Evolutionary conservation across 1,284 basidiomycete species (phyloP).

Genomic region (Sanguinoderma infundibulare): DNA sequence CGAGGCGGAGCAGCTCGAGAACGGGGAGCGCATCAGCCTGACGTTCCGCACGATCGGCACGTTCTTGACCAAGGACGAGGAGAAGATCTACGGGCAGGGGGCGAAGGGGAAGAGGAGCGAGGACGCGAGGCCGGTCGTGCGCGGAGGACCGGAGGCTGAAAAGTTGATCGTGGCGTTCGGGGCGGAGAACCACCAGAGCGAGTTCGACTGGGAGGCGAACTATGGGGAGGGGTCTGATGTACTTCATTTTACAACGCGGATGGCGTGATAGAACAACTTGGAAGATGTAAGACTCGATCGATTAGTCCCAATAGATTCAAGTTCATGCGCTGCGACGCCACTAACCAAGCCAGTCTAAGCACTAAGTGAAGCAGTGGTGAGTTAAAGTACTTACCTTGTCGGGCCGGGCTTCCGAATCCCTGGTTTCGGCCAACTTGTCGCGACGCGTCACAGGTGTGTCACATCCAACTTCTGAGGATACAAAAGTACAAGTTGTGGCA

Average conservation of each 20-base stretch:
- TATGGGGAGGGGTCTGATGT: slow-evolving; percentile 74
- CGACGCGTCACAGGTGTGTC: too few species aligned
- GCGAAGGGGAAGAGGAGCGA: slow-evolving; percentile 61
- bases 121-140: slow-evolving; percentile 53
- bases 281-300: too few species aligned
- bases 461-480: too few species aligned
- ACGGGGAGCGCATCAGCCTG: slow-evolving; percentile 73
- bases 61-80: slow-evolving; percentile 56
- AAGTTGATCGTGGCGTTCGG: slow-evolving; percentile 66
- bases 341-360: too few species aligned
- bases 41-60: slow-evolving; percentile 80
- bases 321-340: too few species aligned
- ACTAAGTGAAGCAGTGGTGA: too few species aligned
- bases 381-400: too few species aligned
- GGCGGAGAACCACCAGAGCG: slow-evolving; percentile 66
- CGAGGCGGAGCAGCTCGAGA: slow-evolving; percentile 51
- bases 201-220: slow-evolving; percentile 66
- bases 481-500: too few species aligned
- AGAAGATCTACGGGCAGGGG: slow-evolving; percentile 69
- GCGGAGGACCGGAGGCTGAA: slow-evolving; percentile 53
- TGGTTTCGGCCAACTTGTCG: too few species aligned
- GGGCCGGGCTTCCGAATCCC: too few species aligned
- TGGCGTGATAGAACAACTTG: neutral
- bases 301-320: too few species aligned
- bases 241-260: slow-evolving; percentile 52